These are phyloP conservation scores for Microbotryum lychnidis-dioicae DNA, from an alignment of 1,284 basidiomycete genomes.

Conservation along the genomic window DNA sequence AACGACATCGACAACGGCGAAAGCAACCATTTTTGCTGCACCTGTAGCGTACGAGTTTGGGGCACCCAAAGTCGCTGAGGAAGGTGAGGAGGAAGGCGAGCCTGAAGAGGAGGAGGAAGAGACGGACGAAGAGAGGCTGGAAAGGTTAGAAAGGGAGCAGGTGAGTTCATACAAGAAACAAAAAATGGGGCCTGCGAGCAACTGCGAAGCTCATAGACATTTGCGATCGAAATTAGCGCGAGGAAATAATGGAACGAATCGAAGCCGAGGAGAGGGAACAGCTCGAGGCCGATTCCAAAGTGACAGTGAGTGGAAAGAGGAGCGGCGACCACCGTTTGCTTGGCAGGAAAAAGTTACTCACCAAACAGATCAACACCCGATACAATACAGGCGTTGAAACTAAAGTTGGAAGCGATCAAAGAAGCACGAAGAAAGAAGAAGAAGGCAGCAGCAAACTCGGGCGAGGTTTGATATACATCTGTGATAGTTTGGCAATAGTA, in stretches of 20 bases:
- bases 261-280: slow-evolving; percentile 30
- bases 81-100: slow-evolving; percentile 8
- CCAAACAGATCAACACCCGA: too few relatives aligned
- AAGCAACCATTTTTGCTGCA: slow-evolving; percentile 22
- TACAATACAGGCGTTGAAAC: slow-evolving; percentile 19
- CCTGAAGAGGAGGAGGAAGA: slow-evolving; percentile 3
- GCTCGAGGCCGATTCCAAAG: slow-evolving; percentile 29
- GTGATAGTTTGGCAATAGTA: too few relatives aligned
- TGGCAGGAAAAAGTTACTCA: background rate
- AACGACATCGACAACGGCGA: background rate
- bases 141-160: slow-evolving; percentile 21
- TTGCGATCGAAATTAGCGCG: background rate
- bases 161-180: too few relatives aligned
- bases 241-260: slow-evolving; percentile 28
- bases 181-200: too few relatives aligned
- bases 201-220: too few relatives aligned
- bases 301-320: slow-evolving; percentile 13
- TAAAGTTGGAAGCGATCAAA: slow-evolving; percentile 20
- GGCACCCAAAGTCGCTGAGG: slow-evolving; percentile 20
- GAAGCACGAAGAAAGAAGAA: slow-evolving; percentile 20
- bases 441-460: too few relatives aligned
- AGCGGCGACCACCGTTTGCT: too few relatives aligned
- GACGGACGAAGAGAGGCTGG: slow-evolving; percentile 25
- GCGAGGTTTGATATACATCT: too few relatives aligned
- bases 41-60: slow-evolving; percentile 31